Evolutionary conservation across 2,329 filamentous ascomycete genomes (phyloP), one percentile per base, ranked within the genome.

Genomic region (Mariannaea sp.): DNA sequence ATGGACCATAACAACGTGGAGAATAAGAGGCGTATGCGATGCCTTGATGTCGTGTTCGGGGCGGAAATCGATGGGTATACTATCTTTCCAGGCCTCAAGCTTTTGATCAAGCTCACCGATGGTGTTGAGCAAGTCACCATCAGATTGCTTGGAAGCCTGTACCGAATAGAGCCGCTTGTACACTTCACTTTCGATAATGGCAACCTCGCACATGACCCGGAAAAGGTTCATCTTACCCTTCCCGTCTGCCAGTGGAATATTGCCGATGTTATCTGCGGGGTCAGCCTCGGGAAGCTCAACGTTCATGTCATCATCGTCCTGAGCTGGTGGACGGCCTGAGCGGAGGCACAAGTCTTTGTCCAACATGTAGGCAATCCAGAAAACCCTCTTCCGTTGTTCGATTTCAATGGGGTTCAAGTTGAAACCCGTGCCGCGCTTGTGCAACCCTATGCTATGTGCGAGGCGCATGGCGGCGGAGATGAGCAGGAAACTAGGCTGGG

Each of bases 1-100:
- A 71, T 99, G 94, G 53, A 99, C 77, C 70, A 96, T 90, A 56
- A 96, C 92, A 46, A 99, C 85, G 61, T 97, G 93, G 16, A 99
- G 78, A 16, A 97, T 92, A n/a, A 97, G 80, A 1, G 93, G 92
- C 1, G 92, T 95, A 70, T 97, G 91, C 0, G 88, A 89, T 1
- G 91, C 90, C 71, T 92, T 92, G 72, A 99, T 97, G 72, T 97
- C 92, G 69, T 97, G 87, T 71, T 97, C 94, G 0, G 94, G 94
- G n/a, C 94, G 85, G 75, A 97, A 97, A 67, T 97, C 94, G 52
- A 96, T 82, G 2, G 94, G 93, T 48, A 99, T 97, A 45, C 82
- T 85, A 68, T 97, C 92, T 76, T 97, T 97, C 94, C 94, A 99
- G 48, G 91, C 87, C 70, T 99, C 94, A 4, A 99, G 64, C 65